Percentiles rank a stretch among this genome's conserved stretches.
phyloP scores from a whole-genome alignment of 345 rosid species.

The Moricandia arvensis region DNA sequence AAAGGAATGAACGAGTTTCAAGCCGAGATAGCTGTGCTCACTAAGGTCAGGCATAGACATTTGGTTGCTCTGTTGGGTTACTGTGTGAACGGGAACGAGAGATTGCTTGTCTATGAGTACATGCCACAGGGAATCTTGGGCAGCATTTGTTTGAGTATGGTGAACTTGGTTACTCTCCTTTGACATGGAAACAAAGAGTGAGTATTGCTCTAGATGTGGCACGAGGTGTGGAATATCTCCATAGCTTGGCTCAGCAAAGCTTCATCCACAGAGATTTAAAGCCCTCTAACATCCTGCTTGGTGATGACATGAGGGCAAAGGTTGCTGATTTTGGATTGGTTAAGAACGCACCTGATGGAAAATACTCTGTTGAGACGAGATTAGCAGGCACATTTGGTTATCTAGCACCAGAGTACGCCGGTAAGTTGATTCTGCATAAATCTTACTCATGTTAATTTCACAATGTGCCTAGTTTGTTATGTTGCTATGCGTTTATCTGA shows the following conservation, averaged over 20 bases:
- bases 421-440: slow-evolving; percentile 42
- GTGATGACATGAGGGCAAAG: slow-evolving; percentile 93
- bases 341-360: slow-evolving; percentile 82
- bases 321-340: slow-evolving; percentile 94
- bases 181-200: slow-evolving; percentile 83
- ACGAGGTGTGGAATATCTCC: slow-evolving; percentile 87
- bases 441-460: background rate
- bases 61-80: slow-evolving; percentile 84
- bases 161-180: slow-evolving; percentile 46
- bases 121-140: slow-evolving; percentile 83
- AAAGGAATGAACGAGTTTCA: slow-evolving; percentile 84
- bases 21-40: slow-evolving; percentile 82
- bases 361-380: slow-evolving; percentile 76
- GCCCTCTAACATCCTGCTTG: slow-evolving; percentile 87
- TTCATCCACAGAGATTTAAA: slow-evolving; percentile 91
- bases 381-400: slow-evolving; percentile 96
- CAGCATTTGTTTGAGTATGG: slow-evolving; percentile 72
- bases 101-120: slow-evolving; percentile 83
- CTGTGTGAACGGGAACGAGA: slow-evolving; percentile 73
- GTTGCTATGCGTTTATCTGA: background rate
- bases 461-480: background rate
- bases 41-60: slow-evolving; percentile 86
- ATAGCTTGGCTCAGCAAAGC: slow-evolving; percentile 83
- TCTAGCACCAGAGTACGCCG: slow-evolving; percentile 95
- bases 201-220: slow-evolving; percentile 87